These are phyloP conservation scores for Ceratobasidium sp. DNA, from an alignment of 1,284 basidiomycete species.

Conservation along the genomic window DNA sequence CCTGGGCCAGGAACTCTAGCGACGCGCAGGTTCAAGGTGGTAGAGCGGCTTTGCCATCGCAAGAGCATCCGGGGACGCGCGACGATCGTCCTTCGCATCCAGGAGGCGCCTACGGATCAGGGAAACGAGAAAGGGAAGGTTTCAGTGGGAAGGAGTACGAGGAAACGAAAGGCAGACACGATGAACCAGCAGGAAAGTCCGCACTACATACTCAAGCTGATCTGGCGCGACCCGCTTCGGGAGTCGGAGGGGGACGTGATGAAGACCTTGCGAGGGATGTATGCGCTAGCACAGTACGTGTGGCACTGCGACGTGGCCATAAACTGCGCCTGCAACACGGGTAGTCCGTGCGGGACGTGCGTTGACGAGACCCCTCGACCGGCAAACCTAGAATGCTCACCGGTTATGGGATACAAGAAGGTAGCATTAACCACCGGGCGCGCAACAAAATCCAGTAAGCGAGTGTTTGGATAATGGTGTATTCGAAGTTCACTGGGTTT, in stretches of 20 bases:
- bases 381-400: too few relatives aligned
- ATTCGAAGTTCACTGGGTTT: too few relatives aligned
- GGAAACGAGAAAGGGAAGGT: neutral
- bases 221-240: conserved; percentile 23
- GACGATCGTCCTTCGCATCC: conserved; percentile 26
- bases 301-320: conserved; percentile 17
- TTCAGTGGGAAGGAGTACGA: neutral
- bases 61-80: conserved; percentile 23
- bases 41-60: conserved; percentile 17
- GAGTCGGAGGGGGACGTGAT: conserved; percentile 20
- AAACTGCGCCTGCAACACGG: neutral
- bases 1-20: neutral
- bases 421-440: neutral
- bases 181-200: neutral
- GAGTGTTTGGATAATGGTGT: too few relatives aligned
- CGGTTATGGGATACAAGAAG: neutral
- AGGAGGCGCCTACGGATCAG: neutral
- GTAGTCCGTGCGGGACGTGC: neutral
- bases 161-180: neutral
- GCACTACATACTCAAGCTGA: conserved; percentile 29
- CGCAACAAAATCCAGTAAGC: too few relatives aligned
- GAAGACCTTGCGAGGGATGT: neutral
- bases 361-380: neutral
- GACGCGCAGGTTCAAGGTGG: conserved; percentile 18
- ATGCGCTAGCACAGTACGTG: conserved; percentile 6